Evolutionary conservation across 495 filamentous ascomycete species (phyloP).

Genomic region (Podospora appendiculata): DNA sequence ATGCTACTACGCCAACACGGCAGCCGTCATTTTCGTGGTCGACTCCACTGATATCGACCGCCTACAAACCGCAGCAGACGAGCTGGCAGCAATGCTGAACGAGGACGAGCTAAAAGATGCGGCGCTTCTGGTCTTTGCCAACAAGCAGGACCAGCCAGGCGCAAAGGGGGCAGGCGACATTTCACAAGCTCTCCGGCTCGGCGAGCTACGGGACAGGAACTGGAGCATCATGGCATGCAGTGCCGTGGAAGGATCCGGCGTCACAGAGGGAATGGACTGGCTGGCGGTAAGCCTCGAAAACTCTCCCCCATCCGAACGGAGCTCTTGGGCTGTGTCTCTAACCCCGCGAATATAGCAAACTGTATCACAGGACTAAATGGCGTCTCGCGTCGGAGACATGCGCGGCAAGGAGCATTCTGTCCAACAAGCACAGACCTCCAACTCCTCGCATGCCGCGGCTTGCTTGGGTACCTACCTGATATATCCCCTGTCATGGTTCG

Average conservation of each 20-base stretch:
- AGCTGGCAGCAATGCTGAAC: conserved; percentile 89
- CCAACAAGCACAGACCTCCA: conserved; percentile 17
- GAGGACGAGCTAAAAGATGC: conserved; percentile 95
- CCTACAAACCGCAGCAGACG: conserved; percentile 82
- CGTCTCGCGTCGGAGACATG: not conserved
- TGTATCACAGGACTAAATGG: conserved; percentile 36
- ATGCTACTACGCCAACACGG: conserved; percentile 98
- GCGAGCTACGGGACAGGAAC: conserved; percentile 88
- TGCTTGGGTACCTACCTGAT: conserved; percentile 18
- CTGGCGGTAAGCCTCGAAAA: conserved; percentile 66
- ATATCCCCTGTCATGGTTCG: conserved; percentile 6
- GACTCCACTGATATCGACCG: conserved; percentile 96
- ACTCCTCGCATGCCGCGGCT: conserved; percentile 10
- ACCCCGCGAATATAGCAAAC: conserved; percentile 36
- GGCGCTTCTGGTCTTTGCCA: conserved; percentile 88
- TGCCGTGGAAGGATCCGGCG: conserved; percentile 89
- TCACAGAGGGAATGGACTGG: conserved; percentile 98
- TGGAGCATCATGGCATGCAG: conserved; percentile 98
- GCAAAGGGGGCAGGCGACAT: conserved; percentile 96
- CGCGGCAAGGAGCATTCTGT: conserved; percentile 15
- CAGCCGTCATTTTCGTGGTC: conserved; percentile 98
- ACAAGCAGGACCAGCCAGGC: conserved; percentile 98
- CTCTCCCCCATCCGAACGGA: too few relatives aligned
- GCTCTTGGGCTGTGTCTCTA: conserved; percentile 3
- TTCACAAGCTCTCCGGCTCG: conserved; percentile 81